Conservation (phyloP, 2,329 filamentous ascomycete genomes). For the Cladophialophora bantiana region DNA sequence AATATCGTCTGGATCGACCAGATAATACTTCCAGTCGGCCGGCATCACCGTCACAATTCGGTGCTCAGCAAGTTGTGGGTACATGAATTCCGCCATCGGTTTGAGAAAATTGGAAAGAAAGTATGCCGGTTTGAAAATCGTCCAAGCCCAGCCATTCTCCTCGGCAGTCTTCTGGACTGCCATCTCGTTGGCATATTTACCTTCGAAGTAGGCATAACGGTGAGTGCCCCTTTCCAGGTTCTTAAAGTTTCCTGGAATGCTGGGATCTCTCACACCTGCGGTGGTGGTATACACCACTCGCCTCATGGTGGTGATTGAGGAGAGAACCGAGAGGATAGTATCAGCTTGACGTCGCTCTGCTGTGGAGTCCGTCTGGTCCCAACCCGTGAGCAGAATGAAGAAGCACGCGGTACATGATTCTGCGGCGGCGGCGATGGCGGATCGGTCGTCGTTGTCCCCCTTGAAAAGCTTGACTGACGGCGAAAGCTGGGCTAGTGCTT, state of each 20-base stretch:
- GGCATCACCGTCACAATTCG: constrained; percentile 17
- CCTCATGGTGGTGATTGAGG: constrained; percentile 11
- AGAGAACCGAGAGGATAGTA: constrained; percentile 22
- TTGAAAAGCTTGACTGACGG: constrained; percentile 62
- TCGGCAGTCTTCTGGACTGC: constrained; percentile 13
- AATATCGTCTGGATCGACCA: constrained; percentile 17
- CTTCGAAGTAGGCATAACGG: constrained; percentile 4
- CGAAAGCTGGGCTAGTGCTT: constrained; percentile 53
- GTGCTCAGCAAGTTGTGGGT: constrained; percentile 13
- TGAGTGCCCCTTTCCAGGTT: constrained; percentile 1
- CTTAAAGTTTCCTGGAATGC: constrained; percentile 9
- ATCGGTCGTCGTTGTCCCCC: constrained; percentile 61
- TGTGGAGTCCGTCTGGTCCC: constrained; percentile 14
- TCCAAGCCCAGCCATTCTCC: constrained; percentile 17
- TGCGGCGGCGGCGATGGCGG: constrained; percentile 15
- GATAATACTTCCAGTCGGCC: constrained; percentile 4
- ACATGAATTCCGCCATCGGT: constrained; percentile 22
- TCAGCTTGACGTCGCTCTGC: constrained; percentile 21
- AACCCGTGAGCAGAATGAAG: constrained; percentile 21
- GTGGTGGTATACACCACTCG: constrained; percentile 25
- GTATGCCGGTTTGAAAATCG: constrained; percentile 11
- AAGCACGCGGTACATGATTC: constrained; percentile 17
- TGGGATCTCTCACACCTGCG: constrained; percentile 18
- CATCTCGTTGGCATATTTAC: constrained; percentile 12
- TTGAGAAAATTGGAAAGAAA: constrained; percentile 26